phyloP scores from a whole-genome alignment of 176 grass and related monocot species.

The Chrysopogon serrulatus region DNA sequence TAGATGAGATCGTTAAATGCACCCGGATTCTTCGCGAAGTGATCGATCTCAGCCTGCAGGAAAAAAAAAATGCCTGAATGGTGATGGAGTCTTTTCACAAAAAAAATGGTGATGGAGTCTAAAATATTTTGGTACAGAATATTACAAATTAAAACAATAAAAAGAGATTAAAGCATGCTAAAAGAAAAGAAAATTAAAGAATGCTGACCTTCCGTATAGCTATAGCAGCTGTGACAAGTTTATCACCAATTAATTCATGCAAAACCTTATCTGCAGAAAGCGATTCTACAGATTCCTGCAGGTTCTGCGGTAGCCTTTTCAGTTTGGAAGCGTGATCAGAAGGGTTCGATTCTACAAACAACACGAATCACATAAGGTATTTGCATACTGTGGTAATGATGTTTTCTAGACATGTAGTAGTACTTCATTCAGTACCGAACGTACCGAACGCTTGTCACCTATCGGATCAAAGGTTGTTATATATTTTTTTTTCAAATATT shows the following conservation, averaged over 20 bases:
- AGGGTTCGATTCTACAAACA: conserved; percentile 73
- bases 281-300: conserved; percentile 71
- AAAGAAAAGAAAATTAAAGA: neutral
- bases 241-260: conserved; percentile 71
- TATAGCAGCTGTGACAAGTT: conserved; percentile 66
- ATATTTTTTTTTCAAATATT: neutral
- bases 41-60: conserved; percentile 71
- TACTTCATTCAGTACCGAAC: neutral
- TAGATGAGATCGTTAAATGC: conserved; percentile 66
- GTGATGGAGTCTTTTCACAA: neutral
- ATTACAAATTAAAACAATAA: neutral
- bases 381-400: conserved; percentile 1
- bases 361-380: neutral
- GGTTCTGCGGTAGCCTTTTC: conserved; percentile 72
- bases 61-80: neutral
- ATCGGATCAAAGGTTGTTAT: neutral
- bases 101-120: neutral
- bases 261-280: conserved; percentile 64
- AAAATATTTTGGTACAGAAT: neutral
- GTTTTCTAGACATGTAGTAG: neutral
- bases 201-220: conserved; percentile 71
- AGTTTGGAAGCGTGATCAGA: conserved; percentile 63
- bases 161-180: neutral
- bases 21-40: conserved; percentile 63
- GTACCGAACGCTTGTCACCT: neutral